Conservation (phyloP, 2,329 filamentous ascomycete genomes). For the Alternaria gansuensis region DNA sequence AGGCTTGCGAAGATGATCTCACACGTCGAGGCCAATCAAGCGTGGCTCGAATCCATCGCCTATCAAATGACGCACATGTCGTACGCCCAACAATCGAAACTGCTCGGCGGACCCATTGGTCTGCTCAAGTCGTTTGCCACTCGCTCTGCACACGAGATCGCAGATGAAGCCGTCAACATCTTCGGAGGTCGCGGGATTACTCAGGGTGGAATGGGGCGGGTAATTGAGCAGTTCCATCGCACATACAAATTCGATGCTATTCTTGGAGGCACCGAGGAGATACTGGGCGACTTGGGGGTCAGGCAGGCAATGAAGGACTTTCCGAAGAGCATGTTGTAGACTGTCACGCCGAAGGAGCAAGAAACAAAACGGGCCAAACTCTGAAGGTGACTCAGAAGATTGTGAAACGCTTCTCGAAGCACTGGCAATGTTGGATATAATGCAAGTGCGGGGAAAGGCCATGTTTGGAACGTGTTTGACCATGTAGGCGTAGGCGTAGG, state of each 20-base stretch:
- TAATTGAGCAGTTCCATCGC: conserved; percentile 84
- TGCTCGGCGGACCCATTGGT: conserved; percentile 81
- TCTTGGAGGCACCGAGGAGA: conserved; percentile 83
- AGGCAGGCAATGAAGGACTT: conserved; percentile 84
- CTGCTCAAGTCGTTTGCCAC: conserved; percentile 83
- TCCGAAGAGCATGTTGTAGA: conserved; percentile 81
- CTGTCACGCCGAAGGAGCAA: conserved; percentile 1
- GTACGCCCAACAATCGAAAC: conserved; percentile 76
- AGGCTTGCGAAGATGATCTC: conserved; percentile 87
- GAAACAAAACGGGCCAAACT: conserved; percentile 1
- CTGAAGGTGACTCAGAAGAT: conserved; percentile 11
- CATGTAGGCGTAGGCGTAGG: conserved; percentile 1
- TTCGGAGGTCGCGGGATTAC: conserved; percentile 85
- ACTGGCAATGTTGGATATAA: conserved; percentile 23
- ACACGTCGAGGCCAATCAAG: conserved; percentile 80
- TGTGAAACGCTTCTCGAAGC: conserved; percentile 32
- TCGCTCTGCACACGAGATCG: conserved; percentile 80
- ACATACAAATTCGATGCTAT: conserved; percentile 76
- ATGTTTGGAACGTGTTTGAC: conserved; percentile 19
- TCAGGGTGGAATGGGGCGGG: conserved; percentile 80
- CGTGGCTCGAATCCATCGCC: conserved; percentile 84
- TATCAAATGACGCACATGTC: conserved; percentile 90
- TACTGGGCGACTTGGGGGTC: conserved; percentile 81
- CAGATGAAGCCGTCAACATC: conserved; percentile 84
- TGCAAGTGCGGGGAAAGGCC: conserved; percentile 12